Evolutionary conservation across 805 yeast species (phyloP), one percentile per base, ranked within the genome.

Genomic region (Wickerhamiella allomyrinae): DNA sequence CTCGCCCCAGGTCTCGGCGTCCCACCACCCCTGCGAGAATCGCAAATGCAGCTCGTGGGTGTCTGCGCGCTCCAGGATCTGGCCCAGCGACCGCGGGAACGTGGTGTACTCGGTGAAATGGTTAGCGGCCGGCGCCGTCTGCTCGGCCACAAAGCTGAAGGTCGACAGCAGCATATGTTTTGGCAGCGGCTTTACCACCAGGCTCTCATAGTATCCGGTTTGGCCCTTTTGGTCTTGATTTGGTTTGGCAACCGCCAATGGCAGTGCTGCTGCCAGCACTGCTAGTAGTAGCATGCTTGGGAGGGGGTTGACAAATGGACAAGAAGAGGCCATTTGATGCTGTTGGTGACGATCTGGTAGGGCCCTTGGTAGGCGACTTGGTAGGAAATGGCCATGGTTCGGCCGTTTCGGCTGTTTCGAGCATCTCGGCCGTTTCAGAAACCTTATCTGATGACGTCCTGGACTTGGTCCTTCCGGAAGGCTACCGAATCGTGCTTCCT

Each of bases 21-120:
- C 95, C 89, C 95, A 91, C 77, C 86, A 81, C 0, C 98, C 98
- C 59, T 84, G 94, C 2, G 93, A 73, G 56, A 91, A 91, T 42
- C 96, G 65, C 46, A 91, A 62, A 57, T 84, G 94, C 36, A 91
- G 65, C 53, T 83, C 87, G 42, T 81, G 68, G 0, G 93, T 71
- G 45, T 71, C 67, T 2, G 94, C 72, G 10, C 69, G 60, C 34
- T 72, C 74, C 11, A 91, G 56, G 2, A 89, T 69, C 22, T 94
- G 91, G 3, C 85, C 89, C 7, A 91, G 62, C 1, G 85, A 67
- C 46, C 81, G 73, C 0, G 98, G 96, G 52, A 91, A 87, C 50
- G 46, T 58, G 42, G 60, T 46, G 47, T 57, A 60, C 31, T 57
- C 54, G 7, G 40, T 34, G 34, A 46, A 42, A 5, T 21, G 36